phyloP scores from a whole-genome alignment of 2,329 filamentous ascomycete species.

The Eurotiales sp. region DNA sequence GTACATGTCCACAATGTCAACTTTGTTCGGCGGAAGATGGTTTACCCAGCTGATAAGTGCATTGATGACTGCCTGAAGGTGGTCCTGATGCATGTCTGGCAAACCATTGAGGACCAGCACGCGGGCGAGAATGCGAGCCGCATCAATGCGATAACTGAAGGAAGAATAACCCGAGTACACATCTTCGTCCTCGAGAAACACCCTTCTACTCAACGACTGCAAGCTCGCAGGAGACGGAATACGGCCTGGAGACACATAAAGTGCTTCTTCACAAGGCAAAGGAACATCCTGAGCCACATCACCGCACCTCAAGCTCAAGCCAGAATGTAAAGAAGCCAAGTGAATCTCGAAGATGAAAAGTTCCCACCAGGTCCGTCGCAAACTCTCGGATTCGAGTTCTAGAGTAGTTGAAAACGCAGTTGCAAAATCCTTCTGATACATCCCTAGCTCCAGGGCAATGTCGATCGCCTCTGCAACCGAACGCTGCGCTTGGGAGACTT shows the following conservation, averaged over 20 bases:
- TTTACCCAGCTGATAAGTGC: conserved; percentile 69
- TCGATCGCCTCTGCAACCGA: conserved; percentile 61
- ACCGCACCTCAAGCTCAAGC: conserved; percentile 57
- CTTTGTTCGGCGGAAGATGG: conserved; percentile 68
- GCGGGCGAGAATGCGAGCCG: conserved; percentile 69
- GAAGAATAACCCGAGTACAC: conserved; percentile 63
- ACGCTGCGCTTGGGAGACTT: conserved; percentile 29
- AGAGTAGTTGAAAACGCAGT: conserved; percentile 27
- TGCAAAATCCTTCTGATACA: conserved; percentile 65
- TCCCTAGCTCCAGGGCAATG: conserved; percentile 68
- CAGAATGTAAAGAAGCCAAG: conserved; percentile 62
- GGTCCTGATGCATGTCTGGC: conserved; percentile 44
- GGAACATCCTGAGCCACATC: conserved; percentile 66
- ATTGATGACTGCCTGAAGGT: conserved; percentile 56
- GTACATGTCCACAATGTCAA: conserved; percentile 63
- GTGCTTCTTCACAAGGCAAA: conserved; percentile 73
- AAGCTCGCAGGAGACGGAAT: conserved; percentile 44
- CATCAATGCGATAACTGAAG: conserved; percentile 77
- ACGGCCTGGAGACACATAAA: conserved; percentile 48
- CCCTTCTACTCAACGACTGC: neutral
- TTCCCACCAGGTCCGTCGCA: conserved; percentile 86
- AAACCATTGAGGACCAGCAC: conserved; percentile 53
- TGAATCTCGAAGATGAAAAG: conserved; percentile 73
- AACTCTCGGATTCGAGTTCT: conserved; percentile 69
- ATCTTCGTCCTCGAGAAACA: conserved; percentile 55